Base-by-base conservation (phyloP, 305 asterid genomes). In the Andrographis paniculata region DNA sequence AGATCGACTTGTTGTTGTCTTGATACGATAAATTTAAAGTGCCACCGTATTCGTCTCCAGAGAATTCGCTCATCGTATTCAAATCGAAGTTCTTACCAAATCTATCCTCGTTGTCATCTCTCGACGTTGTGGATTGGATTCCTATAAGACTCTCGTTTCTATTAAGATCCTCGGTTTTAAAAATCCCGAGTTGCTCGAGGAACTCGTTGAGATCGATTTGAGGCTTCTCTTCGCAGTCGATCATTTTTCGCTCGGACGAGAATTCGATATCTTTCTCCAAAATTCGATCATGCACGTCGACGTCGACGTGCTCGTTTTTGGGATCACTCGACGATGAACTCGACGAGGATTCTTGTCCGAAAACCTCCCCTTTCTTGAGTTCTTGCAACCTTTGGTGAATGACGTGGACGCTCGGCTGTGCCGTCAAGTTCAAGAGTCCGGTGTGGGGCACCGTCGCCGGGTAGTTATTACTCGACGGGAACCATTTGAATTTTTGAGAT, bases 141-240 rank as follows among this genome's bases (percentile, higher is more conserved):
- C 72, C 77, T 13, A 47, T 58, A 20, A 63, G 55, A 55, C 58
- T 66, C 22, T 58, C 67, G 20, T 68, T 48, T 17, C 61, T 52
- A 23, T 72, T 44, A 47, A 69, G 73, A 48, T 73, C 75, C 2
- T 72, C 82, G 30, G 68, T 58, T 42, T 78, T 69, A 53, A 91
- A 58, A 39, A 91, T 75, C 58, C 99, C 99, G 14, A 87, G 20
- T 63, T 91, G 96, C 76, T 87, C 93, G 36, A 91, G 85, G 51
- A 91, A 91, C 42, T 91, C 99, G 47, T 81, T 87, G 43, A 91
- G 92, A 64, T 91, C 99, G 45, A 87, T 75, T 72, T 91, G 99
- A 43, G 96, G 99, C 80, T 83, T 87, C 61, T 67, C 79, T 41
- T 66, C 73, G 4, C 48, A 65, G 53, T 70, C 45, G 1, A 35